phyloP scores from a whole-genome alignment of 306 rosid genomes.

The Cercis canadensis region DNA sequence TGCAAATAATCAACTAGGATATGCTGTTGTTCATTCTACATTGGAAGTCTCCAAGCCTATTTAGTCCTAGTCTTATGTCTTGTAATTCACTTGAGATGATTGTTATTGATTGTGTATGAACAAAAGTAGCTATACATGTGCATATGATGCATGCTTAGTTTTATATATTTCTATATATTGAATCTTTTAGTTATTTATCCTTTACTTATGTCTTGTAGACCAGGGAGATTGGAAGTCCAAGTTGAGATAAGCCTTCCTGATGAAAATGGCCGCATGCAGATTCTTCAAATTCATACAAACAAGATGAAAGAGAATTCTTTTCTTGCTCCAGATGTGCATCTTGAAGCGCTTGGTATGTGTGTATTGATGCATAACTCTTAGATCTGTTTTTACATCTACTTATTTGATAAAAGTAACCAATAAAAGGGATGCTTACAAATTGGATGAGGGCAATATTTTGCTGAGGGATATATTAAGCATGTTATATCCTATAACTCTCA shows the following conservation, averaged over 20 bases:
- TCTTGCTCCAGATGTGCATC: slow-evolving; percentile 90
- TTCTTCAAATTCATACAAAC: slow-evolving; percentile 97
- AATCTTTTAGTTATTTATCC: slow-evolving; percentile 15
- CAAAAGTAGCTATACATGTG: slow-evolving; percentile 26
- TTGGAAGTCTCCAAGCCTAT: slow-evolving; percentile 22
- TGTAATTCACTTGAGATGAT: slow-evolving; percentile 21
- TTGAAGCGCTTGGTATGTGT: slow-evolving; percentile 88
- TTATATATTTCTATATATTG: no score
- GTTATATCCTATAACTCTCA: no score
- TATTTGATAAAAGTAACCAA: slow-evolving; percentile 26
- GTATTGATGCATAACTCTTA: slow-evolving; percentile 34
- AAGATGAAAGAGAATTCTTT: slow-evolving; percentile 98
- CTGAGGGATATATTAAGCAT: not conserved
- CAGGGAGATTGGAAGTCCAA: slow-evolving; percentile 98
- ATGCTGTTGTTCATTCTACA: slow-evolving; percentile 22
- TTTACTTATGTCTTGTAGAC: slow-evolving; percentile 58
- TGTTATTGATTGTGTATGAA: no score
- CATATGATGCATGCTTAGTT: slow-evolving; percentile 14
- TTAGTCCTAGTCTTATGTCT: slow-evolving; percentile 25
- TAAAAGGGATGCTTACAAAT: not conserved
- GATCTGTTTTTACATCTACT: slow-evolving; percentile 29
- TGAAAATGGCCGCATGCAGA: slow-evolving; percentile 95
- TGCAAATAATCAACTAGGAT: slow-evolving; percentile 28
- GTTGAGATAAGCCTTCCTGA: slow-evolving; percentile 98
- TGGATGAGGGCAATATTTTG: no score